Evolutionary conservation across 441 rosid species (phyloP).

Genomic region (Corymbia calophylla): DNA sequence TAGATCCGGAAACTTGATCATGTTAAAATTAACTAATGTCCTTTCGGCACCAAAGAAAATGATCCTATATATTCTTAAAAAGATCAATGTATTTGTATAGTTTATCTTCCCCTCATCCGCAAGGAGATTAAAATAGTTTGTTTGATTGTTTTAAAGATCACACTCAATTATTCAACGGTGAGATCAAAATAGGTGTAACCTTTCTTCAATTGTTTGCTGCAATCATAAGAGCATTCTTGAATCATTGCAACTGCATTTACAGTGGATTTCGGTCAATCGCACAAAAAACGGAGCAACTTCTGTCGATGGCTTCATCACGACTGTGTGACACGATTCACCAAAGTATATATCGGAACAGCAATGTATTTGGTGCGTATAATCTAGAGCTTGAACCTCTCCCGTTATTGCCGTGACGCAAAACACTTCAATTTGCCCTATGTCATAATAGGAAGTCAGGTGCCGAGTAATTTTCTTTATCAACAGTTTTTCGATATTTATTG

Average conservation of each 20-base stretch:
- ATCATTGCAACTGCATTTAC: not conserved
- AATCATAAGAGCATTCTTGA: not conserved
- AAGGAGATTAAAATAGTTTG: not conserved
- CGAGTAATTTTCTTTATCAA: not conserved
- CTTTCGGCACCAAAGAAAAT: not conserved
- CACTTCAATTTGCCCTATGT: not conserved
- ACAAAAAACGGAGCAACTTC: not conserved
- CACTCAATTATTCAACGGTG: not conserved
- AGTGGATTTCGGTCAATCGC: too few relatives aligned
- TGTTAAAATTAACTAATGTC: too few relatives aligned
- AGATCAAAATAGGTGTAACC: too few relatives aligned
- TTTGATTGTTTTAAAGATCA: not conserved
- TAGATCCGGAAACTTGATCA: fast-evolving
- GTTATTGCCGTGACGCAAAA: not conserved
- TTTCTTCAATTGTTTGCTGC: not conserved
- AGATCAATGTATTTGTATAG: not conserved
- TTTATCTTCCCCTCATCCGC: not conserved
- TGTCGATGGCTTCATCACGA: too few relatives aligned
- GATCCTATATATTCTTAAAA: not conserved
- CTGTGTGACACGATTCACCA: too few relatives aligned
- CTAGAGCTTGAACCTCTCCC: not conserved
- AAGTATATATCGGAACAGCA: too few relatives aligned
- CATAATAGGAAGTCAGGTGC: not conserved
- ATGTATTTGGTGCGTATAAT: not conserved
- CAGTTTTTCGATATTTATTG: not conserved